These are phyloP conservation scores for Phytophthora colocasiae DNA, from an alignment of 352 stramenopile species.

Conservation along the genomic window DNA sequence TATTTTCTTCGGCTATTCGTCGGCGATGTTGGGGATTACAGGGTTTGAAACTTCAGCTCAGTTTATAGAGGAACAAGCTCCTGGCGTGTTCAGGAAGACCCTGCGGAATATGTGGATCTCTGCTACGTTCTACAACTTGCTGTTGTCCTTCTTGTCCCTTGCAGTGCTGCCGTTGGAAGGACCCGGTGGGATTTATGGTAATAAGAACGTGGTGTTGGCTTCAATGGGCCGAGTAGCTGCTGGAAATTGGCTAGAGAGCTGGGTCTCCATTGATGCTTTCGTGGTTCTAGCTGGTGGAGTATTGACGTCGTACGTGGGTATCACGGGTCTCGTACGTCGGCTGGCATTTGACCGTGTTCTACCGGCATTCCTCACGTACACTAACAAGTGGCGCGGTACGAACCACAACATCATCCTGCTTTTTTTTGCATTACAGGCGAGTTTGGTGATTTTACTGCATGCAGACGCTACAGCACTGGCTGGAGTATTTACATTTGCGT, in stretches of 20 bases:
- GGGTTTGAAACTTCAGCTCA: conserved; percentile 93
- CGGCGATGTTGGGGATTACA: conserved; percentile 91
- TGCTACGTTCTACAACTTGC: conserved; percentile 89
- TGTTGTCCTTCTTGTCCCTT: conserved; percentile 85
- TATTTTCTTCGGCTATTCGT: conserved; percentile 83
- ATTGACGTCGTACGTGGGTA: conserved; percentile 91
- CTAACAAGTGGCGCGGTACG: conserved; percentile 82
- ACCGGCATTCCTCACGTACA: conserved; percentile 61
- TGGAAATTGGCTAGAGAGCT: conserved; percentile 69
- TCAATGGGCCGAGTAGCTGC: conserved; percentile 66
- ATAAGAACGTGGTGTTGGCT: conserved; percentile 80
- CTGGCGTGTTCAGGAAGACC: conserved; percentile 84
- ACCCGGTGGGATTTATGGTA: conserved; percentile 65
- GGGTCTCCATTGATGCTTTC: conserved; percentile 89
- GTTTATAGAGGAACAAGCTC: conserved; percentile 91
- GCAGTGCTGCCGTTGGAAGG: conserved; percentile 79
- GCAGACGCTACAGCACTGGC: conserved; percentile 85
- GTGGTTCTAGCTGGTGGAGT: conserved; percentile 89
- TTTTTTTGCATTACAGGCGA: conserved; percentile 78
- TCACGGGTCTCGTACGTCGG: conserved; percentile 83
- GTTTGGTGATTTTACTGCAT: conserved; percentile 80
- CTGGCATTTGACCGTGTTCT: conserved; percentile 83
- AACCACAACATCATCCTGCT: conserved; percentile 87
- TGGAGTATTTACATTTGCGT: conserved; percentile 93
- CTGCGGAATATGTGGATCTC: conserved; percentile 88